phyloP scores from a whole-genome alignment of 1,284 basidiomycete genomes.

The Kalmanozyma brasiliensis region DNA sequence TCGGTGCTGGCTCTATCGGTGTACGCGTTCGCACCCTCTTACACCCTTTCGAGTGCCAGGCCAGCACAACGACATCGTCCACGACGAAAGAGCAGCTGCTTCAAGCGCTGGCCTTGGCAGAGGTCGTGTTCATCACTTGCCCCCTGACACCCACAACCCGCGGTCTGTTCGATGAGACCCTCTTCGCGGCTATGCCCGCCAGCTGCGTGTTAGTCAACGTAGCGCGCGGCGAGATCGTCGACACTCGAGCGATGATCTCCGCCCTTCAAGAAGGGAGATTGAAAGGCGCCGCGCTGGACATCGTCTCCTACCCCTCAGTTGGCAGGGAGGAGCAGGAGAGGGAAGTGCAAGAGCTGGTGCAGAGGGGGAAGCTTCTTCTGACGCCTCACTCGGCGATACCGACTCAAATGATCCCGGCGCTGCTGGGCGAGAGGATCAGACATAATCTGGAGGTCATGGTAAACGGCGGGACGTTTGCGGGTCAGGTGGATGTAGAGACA shows the following conservation, averaged over 20 bases:
- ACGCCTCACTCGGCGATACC: constrained; percentile 43
- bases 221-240: constrained; percentile 75
- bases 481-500: not conserved
- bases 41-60: constrained; percentile 24
- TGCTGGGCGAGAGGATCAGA: constrained; percentile 16
- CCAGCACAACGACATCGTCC: constrained; percentile 5
- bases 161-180: constrained; percentile 10
- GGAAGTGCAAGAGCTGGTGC: not conserved
- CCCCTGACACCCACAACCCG: constrained; percentile 38
- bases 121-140: constrained; percentile 43
- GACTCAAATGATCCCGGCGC: not conserved
- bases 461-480: not conserved
- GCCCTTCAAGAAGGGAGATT: constrained; percentile 81
- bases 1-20: constrained; percentile 49
- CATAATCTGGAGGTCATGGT: constrained; percentile 12
- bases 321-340: constrained; percentile 69
- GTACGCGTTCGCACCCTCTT: constrained; percentile 11
- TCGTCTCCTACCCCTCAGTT: constrained; percentile 81
- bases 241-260: constrained; percentile 79
- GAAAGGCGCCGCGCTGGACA: constrained; percentile 89
- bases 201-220: constrained; percentile 47
- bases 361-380: constrained; percentile 15
- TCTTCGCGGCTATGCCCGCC: constrained; percentile 2
- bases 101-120: constrained; percentile 1
- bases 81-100: constrained; percentile 10